These are phyloP conservation scores for Chalara sp. DNA, from an alignment of 2,329 filamentous ascomycete genomes.

Conservation along the genomic window DNA sequence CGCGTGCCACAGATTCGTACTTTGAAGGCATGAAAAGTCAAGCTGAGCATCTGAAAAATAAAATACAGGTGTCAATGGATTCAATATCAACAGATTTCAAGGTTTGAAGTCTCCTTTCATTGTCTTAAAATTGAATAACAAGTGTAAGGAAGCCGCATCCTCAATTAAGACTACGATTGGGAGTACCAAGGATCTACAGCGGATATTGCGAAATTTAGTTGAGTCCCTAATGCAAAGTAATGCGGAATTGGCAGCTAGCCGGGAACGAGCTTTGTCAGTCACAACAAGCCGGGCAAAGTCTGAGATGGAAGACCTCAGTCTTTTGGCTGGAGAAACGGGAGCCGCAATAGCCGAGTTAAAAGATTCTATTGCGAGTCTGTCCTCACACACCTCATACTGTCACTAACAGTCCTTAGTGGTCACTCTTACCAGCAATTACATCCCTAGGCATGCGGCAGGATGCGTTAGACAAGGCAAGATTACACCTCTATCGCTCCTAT, in stretches of 20 bases:
- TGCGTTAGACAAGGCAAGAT: constrained; percentile 17
- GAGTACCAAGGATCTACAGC: constrained; percentile 8
- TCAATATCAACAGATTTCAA: constrained; percentile 14
- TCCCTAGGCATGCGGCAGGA: constrained; percentile 17
- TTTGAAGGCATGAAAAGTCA: constrained; percentile 17
- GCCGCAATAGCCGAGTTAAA: constrained; percentile 11
- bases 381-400: neutral
- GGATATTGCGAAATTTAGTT: constrained; percentile 11
- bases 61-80: constrained; percentile 18
- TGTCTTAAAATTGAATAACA: neutral
- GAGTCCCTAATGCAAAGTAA: constrained; percentile 14
- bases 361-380: constrained; percentile 13
- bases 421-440: constrained; percentile 14
- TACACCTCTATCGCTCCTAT: too few relatives aligned
- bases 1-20: constrained; percentile 14
- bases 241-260: constrained; percentile 22
- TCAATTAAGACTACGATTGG: constrained; percentile 3
- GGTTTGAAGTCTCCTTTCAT: neutral
- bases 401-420: constrained; percentile 8
- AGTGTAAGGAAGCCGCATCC: neutral
- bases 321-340: constrained; percentile 16
- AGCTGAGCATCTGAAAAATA: constrained; percentile 15
- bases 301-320: constrained; percentile 15
- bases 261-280: constrained; percentile 19
- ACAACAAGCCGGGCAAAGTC: constrained; percentile 14